Base-by-base conservation (phyloP, 2,329 filamentous ascomycete genomes). In the Ceratocystis colombiana region DNA sequence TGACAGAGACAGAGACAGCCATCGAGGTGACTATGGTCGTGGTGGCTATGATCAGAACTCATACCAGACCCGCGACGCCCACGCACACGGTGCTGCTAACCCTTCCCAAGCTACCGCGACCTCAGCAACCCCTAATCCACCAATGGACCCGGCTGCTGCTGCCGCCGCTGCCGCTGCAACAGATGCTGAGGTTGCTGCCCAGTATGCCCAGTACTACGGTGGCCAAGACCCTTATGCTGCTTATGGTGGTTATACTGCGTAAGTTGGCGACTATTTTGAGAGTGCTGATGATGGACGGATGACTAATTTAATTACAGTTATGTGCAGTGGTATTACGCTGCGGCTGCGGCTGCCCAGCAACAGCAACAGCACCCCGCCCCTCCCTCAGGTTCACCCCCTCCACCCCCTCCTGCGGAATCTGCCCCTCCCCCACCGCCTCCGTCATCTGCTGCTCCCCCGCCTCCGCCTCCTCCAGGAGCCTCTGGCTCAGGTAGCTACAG, bases 191-290 rank as follows among this genome's bases (percentile, higher is more conserved):
- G 94, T 94, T 74, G 84, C 84, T 64, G 85, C 88, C 20, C 88
- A 93, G 72, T 95, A 95, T 74, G 87, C 89, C 2, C 88, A 91
- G 74, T 94, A 95, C 75, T 93, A 92, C 69, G 81, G 80, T 69
- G 80, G 80, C 65, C 79, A 83, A 69, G 90, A 96, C 72, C 93
- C 92, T 0, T 96, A 96, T 74, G 90, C 90, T 53, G 86, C 89
- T 7, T 96, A 94, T 71, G 93, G 93, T 69, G 93, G 93, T 65
- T 96, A 94, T 75, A 83, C 87, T 71, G 88, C 88, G 77, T 89
- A 82, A 73, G 79, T 71, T 41, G 48, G 3, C 2, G 1, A 25
- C 12, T 28, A 4, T 55, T 53, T 17, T 10, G 12, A 6, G 10
- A 6, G 5, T 62, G 15, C 37, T 46, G 46, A 61, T 41, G 37